Evolutionary conservation across 2,329 filamentous ascomycete species (phyloP).

Genomic region (Paecilomyces dactylethromorphus): DNA sequence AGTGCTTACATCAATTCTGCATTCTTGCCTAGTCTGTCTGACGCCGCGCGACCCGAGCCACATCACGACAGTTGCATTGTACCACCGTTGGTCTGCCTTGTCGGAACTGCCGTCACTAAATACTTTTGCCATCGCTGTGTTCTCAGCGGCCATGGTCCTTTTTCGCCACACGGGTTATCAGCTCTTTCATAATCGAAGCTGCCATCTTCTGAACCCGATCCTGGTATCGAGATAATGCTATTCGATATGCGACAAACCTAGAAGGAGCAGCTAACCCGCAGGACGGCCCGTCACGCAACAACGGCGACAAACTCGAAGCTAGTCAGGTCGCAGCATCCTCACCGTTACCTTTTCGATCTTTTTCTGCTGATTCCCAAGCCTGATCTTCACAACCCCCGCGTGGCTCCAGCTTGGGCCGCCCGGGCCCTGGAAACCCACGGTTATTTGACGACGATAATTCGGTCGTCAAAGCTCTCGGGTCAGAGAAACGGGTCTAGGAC

Average conservation of each 20-base stretch:
- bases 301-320: neutral
- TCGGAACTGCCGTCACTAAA: neutral
- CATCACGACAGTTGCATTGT: neutral
- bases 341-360: neutral
- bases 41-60: neutral
- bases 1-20: neutral
- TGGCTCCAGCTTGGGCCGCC: neutral
- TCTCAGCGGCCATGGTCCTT: neutral
- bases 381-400: neutral
- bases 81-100: slow-evolving; percentile 7
- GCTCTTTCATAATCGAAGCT: neutral
- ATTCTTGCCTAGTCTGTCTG: neutral
- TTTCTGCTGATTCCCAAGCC: neutral
- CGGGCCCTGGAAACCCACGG: neutral
- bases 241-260: neutral
- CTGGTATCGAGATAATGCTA: neutral
- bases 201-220: neutral
- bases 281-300: neutral
- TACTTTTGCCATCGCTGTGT: neutral
- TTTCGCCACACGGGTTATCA: neutral
- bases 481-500: neutral
- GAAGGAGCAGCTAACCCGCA: neutral
- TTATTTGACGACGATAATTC: neutral
- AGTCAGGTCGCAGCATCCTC: neutral
- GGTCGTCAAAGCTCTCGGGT: neutral